These are phyloP conservation scores for Wickerhamiella parazyma DNA, from an alignment of 805 yeast genomes.

Conservation along the genomic window DNA sequence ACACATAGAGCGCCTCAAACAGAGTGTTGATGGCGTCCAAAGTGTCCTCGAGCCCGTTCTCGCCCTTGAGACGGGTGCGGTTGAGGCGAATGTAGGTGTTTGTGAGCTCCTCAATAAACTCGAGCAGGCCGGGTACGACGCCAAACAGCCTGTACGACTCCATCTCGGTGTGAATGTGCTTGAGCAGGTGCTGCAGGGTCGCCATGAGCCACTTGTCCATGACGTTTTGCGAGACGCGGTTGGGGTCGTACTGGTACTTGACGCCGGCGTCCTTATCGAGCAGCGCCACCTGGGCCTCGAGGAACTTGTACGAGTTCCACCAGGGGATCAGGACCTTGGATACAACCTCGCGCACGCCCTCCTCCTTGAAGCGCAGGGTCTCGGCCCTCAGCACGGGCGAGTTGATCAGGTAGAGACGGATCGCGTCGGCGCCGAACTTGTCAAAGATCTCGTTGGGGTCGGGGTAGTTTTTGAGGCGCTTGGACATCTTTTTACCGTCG, in stretches of 20 bases:
- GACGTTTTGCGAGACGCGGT: constrained; percentile 59
- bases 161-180: constrained; percentile 85
- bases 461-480: constrained; percentile 94
- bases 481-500: constrained; percentile 99
- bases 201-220: constrained; percentile 98
- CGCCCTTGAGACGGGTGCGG: constrained; percentile 96
- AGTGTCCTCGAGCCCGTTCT: constrained; percentile 73
- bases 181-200: constrained; percentile 82
- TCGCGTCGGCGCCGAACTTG: constrained; percentile 94
- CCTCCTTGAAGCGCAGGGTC: constrained; percentile 92
- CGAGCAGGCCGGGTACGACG: constrained; percentile 84
- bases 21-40: constrained; percentile 77
- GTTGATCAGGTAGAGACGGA: constrained; percentile 88
- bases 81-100: constrained; percentile 98
- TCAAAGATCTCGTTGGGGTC: constrained; percentile 75
- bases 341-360: constrained; percentile 96
- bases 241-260: constrained; percentile 61
- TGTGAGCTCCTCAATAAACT: constrained; percentile 84
- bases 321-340: constrained; percentile 93
- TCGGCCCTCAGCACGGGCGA: constrained; percentile 97
- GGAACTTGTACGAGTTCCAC: constrained; percentile 96
- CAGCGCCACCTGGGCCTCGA: constrained; percentile 84
- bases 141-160: constrained; percentile 77
- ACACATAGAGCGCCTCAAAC: constrained; percentile 76
- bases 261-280: constrained; percentile 59